Conservation (phyloP, 768 basidiomycete species). For the Russula olivacea region DNA sequence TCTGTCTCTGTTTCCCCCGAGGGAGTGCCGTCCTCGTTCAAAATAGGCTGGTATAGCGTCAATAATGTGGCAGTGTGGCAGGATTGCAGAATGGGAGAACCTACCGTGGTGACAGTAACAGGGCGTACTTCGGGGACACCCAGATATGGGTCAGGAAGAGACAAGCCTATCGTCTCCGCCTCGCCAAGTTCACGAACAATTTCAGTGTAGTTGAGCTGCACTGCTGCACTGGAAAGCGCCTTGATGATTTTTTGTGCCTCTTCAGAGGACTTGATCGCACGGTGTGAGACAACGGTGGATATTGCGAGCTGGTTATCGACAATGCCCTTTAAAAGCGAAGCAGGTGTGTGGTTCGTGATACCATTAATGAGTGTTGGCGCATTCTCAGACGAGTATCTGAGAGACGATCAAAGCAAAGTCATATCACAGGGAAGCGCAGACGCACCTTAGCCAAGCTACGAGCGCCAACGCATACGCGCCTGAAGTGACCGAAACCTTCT, state of each 20-base stretch:
- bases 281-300: constrained; percentile 50
- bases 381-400: constrained; percentile 37
- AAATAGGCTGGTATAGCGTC: constrained; percentile 3
- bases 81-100: constrained; percentile 2
- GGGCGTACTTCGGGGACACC: constrained; percentile 58
- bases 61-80: not conserved
- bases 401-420: constrained; percentile 21
- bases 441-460: constrained; percentile 49
- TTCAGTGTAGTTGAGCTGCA: constrained; percentile 44
- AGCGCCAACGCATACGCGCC: constrained; percentile 69
- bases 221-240: constrained; percentile 53
- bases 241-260: constrained; percentile 52
- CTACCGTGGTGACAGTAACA: constrained; percentile 45
- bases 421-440: not conserved
- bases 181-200: constrained; percentile 54
- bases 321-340: constrained; percentile 32
- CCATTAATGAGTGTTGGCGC: constrained; percentile 13
- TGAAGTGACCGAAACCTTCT: constrained; percentile 46
- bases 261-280: constrained; percentile 47
- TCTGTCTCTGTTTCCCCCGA: constrained; percentile 26
- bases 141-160: constrained; percentile 39
- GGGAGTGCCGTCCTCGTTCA: constrained; percentile 25
- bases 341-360: constrained; percentile 26
- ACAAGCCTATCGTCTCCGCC: constrained; percentile 41
- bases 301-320: constrained; percentile 46